Conservation (phyloP, 495 filamentous ascomycete species). For the Tuber magnatum region DNA sequence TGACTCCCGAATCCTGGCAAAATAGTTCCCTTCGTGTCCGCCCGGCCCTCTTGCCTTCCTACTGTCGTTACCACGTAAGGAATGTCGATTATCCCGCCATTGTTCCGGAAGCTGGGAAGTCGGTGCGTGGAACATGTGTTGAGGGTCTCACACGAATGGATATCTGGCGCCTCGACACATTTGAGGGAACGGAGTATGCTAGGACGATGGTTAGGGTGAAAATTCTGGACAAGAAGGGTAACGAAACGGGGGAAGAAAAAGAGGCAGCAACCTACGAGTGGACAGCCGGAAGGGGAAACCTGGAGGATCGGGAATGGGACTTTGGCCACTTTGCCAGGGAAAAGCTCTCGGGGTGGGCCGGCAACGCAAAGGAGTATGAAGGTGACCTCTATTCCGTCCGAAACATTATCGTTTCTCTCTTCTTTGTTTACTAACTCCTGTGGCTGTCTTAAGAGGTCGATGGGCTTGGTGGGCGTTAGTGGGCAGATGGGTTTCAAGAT, state of each 20-base stretch:
- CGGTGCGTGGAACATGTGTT: slow-evolving; percentile 74
- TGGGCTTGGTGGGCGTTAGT: slow-evolving; percentile 18
- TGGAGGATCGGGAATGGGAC: slow-evolving; percentile 33
- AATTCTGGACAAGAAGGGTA: slow-evolving; percentile 48
- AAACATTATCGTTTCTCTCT: neutral
- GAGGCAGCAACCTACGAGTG: slow-evolving; percentile 73
- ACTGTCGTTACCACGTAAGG: slow-evolving; percentile 60
- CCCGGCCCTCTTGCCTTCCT: slow-evolving; percentile 68
- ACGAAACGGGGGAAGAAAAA: slow-evolving; percentile 53
- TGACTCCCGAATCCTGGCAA: slow-evolving; percentile 48
- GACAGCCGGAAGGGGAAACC: slow-evolving; percentile 16
- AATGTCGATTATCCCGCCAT: slow-evolving; percentile 82
- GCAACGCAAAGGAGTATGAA: slow-evolving; percentile 20
- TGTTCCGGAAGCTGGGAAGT: slow-evolving; percentile 47
- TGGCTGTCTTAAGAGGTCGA: slow-evolving; percentile 22
- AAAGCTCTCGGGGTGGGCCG: slow-evolving; percentile 29
- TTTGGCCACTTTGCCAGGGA: slow-evolving; percentile 31
- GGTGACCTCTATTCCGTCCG: slow-evolving; percentile 16
- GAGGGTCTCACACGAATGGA: slow-evolving; percentile 72
- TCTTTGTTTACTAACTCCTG: neutral
- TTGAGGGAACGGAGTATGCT: slow-evolving; percentile 72
- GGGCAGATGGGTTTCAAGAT: slow-evolving; percentile 10
- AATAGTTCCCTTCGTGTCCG: slow-evolving; percentile 54
- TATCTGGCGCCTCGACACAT: slow-evolving; percentile 66
- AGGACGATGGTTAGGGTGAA: slow-evolving; percentile 56